These are phyloP conservation scores for Xylariaceae sp. DNA, from an alignment of 2,329 filamentous ascomycete species.

Conservation along the genomic window DNA sequence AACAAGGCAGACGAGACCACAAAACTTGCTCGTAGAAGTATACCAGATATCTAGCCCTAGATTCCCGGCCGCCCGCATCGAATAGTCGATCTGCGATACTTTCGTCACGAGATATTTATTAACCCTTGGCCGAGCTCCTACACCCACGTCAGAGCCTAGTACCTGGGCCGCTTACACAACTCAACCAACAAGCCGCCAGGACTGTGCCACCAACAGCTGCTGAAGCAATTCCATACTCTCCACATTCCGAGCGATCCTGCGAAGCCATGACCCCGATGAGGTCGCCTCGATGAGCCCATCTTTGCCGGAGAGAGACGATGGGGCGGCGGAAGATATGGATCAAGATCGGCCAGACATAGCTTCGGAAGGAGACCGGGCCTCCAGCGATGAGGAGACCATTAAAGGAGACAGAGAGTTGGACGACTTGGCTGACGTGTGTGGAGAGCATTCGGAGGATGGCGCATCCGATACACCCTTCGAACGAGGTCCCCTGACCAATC, in stretches of 20 bases:
- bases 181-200: too few relatives aligned
- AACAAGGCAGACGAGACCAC: too few relatives aligned
- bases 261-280: constrained; percentile 24
- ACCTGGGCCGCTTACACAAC: too few relatives aligned
- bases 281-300: constrained; percentile 24
- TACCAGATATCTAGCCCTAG: too few relatives aligned
- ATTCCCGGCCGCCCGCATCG: too few relatives aligned
- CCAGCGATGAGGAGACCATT: constrained; percentile 40
- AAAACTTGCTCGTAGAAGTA: too few relatives aligned
- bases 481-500: constrained; percentile 35
- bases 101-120: too few relatives aligned
- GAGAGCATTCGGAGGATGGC: constrained; percentile 30
- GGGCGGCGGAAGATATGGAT: constrained; percentile 23
- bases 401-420: constrained; percentile 33
- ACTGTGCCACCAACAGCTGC: too few relatives aligned
- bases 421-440: constrained; percentile 30
- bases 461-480: constrained; percentile 15
- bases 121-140: too few relatives aligned
- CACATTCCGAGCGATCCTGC: neutral
- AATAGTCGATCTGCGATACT: too few relatives aligned
- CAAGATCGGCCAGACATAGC: constrained; percentile 42
- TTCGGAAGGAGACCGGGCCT: constrained; percentile 33
- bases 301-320: constrained; percentile 38
- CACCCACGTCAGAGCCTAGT: too few relatives aligned
- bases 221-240: neutral